Evolutionary conservation across 192 early-diverging fungal species (phyloP), one percentile per base, ranked within the genome.

Genomic region (Podila verticillata): DNA sequence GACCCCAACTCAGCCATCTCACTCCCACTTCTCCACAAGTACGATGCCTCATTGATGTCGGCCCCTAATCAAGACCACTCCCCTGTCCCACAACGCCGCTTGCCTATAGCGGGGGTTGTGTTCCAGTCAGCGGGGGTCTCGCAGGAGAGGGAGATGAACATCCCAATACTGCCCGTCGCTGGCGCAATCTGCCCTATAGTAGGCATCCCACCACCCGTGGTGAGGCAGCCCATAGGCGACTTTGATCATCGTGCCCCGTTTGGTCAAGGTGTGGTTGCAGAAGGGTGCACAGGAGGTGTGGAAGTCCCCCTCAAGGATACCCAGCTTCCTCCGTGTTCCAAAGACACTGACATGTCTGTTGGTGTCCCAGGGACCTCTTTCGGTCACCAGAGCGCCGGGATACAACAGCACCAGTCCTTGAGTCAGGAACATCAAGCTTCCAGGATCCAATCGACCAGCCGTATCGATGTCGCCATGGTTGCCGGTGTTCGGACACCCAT

Each of bases 221-320:
- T 54, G 66, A 57, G 51, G 36, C 66, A 15, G 5, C 66, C 67
- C 49, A 24, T 75, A 60, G 63, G 66, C 57, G 59, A 47, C 58
- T 49, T 75, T 65, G 67, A 75, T 35, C 74, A 39, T 47, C 44
- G 36, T 44, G 68, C 74, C 74, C 74, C 74, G 47, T 35, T 36
- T 29, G 74, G 57, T 70, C 74, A 70, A 70, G 74, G 65, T 56
- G 39, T 48, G 54, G 73, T 63, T 68, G 61, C 66, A 34, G 36
- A 39, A 70, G 74, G 74, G 67, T 49, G 74, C 68, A 60, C 74
- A 62, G 57, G 49, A 34, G 5, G 24, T n/a, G 51, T 26, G 20
- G 22, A 24, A 1, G 51, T 54, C 51, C 51, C 20, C 7, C 22
- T 26, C n/a, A 54, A n/a, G 24, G 20, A n/a, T 7, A n/a, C 51